Evolutionary conservation across 352 stramenopile genomes (phyloP).

Genomic region (Phytophthora uliginosa): DNA sequence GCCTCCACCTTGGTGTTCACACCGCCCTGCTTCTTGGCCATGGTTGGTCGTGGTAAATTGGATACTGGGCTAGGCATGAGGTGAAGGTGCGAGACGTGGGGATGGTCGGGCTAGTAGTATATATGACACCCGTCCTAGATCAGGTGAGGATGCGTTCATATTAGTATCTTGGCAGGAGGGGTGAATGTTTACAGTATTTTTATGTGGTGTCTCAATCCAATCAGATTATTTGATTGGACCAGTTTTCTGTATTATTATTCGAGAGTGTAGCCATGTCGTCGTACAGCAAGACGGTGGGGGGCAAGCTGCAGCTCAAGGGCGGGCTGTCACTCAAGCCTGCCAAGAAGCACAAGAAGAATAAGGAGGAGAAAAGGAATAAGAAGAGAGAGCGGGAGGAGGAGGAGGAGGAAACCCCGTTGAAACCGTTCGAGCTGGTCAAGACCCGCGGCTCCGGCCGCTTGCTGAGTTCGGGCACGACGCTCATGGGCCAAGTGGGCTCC

Average conservation of each 20-base stretch:
- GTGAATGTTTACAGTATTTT: neutral
- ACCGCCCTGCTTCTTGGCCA: constrained; percentile 63
- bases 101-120: neutral
- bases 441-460: constrained; percentile 82
- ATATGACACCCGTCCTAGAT: neutral
- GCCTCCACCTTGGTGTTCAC: constrained; percentile 83
- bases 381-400: constrained; percentile 20
- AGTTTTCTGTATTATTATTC: neutral
- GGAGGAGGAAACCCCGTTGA: constrained; percentile 18
- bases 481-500: constrained; percentile 87
- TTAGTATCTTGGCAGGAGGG: neutral
- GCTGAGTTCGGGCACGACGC: constrained; percentile 87
- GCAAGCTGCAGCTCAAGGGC: constrained; percentile 87
- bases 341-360: constrained; percentile 69
- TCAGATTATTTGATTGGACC: neutral
- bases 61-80: neutral
- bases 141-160: neutral
- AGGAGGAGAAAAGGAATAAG: constrained; percentile 42
- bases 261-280: constrained; percentile 31
- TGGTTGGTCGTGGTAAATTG: constrained; percentile 34
- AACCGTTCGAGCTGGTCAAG: constrained; percentile 83
- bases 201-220: neutral
- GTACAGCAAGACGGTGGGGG: constrained; percentile 79
- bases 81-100: neutral
- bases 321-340: constrained; percentile 74